phyloP scores from a whole-genome alignment of 2,329 filamentous ascomycete genomes.

The Neurospora crassa region DNA sequence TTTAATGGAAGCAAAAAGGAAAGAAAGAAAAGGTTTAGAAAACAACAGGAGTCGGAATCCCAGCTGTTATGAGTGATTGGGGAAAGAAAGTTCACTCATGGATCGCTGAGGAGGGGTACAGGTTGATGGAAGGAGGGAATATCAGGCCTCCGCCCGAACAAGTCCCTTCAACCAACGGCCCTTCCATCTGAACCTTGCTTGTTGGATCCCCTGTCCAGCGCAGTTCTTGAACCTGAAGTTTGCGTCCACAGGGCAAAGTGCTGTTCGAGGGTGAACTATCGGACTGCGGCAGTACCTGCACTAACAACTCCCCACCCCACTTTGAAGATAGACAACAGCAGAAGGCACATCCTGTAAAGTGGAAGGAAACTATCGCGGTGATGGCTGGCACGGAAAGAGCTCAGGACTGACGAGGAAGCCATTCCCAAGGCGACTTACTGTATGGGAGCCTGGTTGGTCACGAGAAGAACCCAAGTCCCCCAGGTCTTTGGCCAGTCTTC shows the following conservation, averaged over 20 bases:
- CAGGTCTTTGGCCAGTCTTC: not conserved
- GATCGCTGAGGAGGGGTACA: not conserved
- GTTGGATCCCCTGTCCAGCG: not conserved
- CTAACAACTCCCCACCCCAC: not conserved
- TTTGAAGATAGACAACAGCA: not conserved
- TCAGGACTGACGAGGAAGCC: not conserved
- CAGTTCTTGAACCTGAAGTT: not conserved
- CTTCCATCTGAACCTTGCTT: not conserved
- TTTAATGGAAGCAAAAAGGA: not conserved
- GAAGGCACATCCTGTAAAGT: not conserved
- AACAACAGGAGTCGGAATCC: not conserved
- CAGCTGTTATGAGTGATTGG: not conserved
- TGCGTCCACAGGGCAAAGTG: not conserved
- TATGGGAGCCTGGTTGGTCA: not conserved
- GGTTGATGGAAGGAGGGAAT: not conserved
- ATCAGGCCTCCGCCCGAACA: not conserved
- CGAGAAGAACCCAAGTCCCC: not conserved
- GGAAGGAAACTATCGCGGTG: not conserved
- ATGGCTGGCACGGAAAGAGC: not conserved
- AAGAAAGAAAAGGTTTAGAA: not conserved
- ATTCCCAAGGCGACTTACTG: not conserved
- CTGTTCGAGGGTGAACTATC: not conserved
- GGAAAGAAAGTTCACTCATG: not conserved
- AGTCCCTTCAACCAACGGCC: not conserved
- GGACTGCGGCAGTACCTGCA: not conserved